Base-by-base conservation (phyloP, 2,329 filamentous ascomycete species). In the Pleoardoris graminearum region DNA sequence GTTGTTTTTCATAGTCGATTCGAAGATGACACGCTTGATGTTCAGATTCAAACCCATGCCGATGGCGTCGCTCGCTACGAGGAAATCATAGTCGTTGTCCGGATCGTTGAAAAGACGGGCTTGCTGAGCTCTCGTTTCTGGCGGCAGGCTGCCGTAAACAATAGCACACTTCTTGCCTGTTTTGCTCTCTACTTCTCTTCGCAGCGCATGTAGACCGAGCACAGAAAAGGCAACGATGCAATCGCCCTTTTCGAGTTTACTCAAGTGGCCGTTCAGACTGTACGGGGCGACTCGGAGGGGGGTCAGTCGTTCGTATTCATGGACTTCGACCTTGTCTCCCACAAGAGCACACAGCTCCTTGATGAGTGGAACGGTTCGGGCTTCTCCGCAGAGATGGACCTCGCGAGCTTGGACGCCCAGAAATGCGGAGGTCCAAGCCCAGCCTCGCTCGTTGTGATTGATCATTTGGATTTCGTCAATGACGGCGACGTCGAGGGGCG, bases 401-500 rank as follows among this genome's bases (percentile, higher is more conserved):
- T 99, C 94, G 62, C 86, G 87, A 4, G 91, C 94, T 73, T 89
- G 87, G 1, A 96, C 81, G 30, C 94, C 94, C 4, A 99, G 79
- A 12, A 97, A 79, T 1, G 94, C 94, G 63, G 91, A 85, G 1
- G 92, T 96, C 94, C 94, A 99, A 2, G 91, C 92, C 86, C 89
- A 96, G 1, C 95, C 94, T 62, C 94, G 87, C 0, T 90, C 84
- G 0, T 71, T 57, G 65, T 91, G 87, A 14, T 85, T 87, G 61
- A 99, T 90, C 94, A 99, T 97, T 74, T 99, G 94, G 51, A 99
- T 97, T 76, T 99, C 94, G 68, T 99, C 94, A 57, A 99, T 93
- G 60, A 99, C 93, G 1, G 91, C 93, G 30, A 99, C 92, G 36
- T 97, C 93, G 25, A 90, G 61, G 76, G 81, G n/a, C 80, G 68